Conservation (phyloP, 1,284 basidiomycete genomes). For the Peniophora sp. region DNA sequence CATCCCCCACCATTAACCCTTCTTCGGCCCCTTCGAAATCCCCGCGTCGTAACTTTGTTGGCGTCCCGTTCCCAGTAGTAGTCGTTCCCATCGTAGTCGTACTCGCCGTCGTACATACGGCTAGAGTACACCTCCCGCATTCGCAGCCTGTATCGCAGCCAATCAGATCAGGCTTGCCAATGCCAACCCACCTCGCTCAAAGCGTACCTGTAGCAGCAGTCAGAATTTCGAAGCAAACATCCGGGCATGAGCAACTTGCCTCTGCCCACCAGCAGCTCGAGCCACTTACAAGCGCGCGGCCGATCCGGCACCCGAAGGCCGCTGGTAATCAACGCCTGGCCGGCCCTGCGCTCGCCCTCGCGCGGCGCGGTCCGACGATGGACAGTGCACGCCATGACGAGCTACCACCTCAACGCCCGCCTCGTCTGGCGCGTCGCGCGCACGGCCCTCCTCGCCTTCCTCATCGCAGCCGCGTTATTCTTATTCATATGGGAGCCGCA, state of each 20-base stretch:
- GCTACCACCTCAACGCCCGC: slow-evolving; percentile 9
- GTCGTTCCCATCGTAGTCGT: too few species aligned
- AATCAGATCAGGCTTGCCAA: too few species aligned
- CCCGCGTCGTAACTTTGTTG: too few species aligned
- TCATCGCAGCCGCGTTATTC: slow-evolving; percentile 37
- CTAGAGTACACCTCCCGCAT: too few species aligned
- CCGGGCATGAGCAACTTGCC: not conserved
- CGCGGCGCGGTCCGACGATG: not conserved
- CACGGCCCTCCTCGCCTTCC: slow-evolving; percentile 20
- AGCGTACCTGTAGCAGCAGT: too few species aligned
- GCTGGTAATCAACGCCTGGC: not conserved
- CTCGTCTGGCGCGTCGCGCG: slow-evolving; percentile 13
- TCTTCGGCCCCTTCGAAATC: too few species aligned
- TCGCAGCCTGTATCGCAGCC: too few species aligned
- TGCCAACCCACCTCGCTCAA: too few species aligned
- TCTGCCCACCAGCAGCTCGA: not conserved
- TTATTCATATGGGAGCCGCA: slow-evolving; percentile 69
- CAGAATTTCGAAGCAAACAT: too few species aligned
- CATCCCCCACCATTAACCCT: too few species aligned
- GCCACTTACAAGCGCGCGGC: not conserved
- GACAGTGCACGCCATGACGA: not conserved
- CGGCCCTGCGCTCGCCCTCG: not conserved
- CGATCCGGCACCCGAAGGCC: not conserved
- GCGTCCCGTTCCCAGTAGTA: too few species aligned
- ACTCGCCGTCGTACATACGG: too few species aligned